Base-by-base conservation (phyloP, 495 filamentous ascomycete genomes). In the Apiosordaria backusii region DNA sequence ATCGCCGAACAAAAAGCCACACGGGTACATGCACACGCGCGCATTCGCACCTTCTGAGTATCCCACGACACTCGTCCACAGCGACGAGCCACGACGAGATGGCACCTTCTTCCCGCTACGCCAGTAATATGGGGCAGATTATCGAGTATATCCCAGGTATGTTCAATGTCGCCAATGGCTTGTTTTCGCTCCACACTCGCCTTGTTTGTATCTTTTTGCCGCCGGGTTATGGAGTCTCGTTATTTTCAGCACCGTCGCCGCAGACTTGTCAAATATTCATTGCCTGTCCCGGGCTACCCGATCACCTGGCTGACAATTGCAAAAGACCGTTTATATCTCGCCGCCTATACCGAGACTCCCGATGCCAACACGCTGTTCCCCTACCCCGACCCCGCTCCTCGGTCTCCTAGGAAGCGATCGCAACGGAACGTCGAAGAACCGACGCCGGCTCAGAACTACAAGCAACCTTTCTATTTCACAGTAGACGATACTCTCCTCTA, bases 401-500 rank as follows among this genome's bases (percentile, higher is more conserved):
- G 80, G 4, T 81, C 84, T 35, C 93, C 93, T 6, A 86, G 79
- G 73, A 98, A 97, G 81, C 87, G 90, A 40, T 89, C 88, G 7
- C 85, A 87, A 61, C 84, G 88, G 77, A 83, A 87, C 29, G 85
- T 85, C 45, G 81, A 86, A 19, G 85, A 83, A 18, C 66, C 77
- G n/a, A 80, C 81, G 4, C 75, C 85, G 0, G 75, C 74, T 1
- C 72, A 77, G 61, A 67, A 79, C 74, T 71, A 78, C 45, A 75
- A 76, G 55, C 74, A 87, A 61, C 96, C 96, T 0, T 91, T 89
- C 66, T 99, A 99, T 78, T 99, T 99, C 78, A 93, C 93, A 3
- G 87, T 98, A 65, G 96, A 99, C 73, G 91, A 97, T 72, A 88
- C 83, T 29, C 86, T 99, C 16, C 84, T 97, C 24, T 99, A 99